Evolutionary conservation across 257 asterid genomes (phyloP).

Genomic region (Craterostigma plantagineum): DNA sequence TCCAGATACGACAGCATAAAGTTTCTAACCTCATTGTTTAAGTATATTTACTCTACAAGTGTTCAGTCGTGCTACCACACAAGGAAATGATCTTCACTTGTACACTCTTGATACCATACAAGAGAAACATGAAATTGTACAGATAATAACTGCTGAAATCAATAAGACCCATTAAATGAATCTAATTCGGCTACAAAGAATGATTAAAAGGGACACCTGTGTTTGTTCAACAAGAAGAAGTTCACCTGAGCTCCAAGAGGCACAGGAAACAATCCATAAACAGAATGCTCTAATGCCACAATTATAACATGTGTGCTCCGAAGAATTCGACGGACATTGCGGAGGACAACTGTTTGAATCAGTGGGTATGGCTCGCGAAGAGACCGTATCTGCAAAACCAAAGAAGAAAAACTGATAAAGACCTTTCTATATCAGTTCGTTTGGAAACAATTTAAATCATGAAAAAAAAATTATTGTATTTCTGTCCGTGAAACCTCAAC

Average conservation of each 20-base stretch:
- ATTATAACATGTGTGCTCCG: conserved; percentile 46
- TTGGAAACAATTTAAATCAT: conserved; percentile 1
- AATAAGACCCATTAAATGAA: too few relatives aligned
- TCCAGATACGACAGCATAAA: too few relatives aligned
- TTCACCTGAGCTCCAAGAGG: conserved; percentile 98
- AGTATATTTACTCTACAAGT: too few relatives aligned
- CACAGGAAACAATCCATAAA: conserved; percentile 87
- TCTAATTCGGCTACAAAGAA: too few relatives aligned
- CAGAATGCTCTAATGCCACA: conserved; percentile 66
- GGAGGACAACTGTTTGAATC: conserved; percentile 86
- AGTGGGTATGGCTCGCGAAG: conserved; percentile 85
- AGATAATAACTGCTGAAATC: too few relatives aligned
- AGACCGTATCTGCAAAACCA: conserved; percentile 63
- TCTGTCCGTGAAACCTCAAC: conserved; percentile 47
- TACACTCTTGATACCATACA: too few relatives aligned
- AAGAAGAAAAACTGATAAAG: conserved; percentile 12
- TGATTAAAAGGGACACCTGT: too few relatives aligned
- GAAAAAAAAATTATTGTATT: neutral
- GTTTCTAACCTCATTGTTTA: too few relatives aligned
- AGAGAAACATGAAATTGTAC: too few relatives aligned
- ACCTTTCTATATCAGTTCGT: conserved; percentile 6
- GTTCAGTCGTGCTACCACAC: too few relatives aligned
- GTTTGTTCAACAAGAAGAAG: neutral
- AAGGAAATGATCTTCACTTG: too few relatives aligned
- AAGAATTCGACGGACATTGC: conserved; percentile 66